Percentiles rank a stretch among this genome's conserved stretches.
Conservation (phyloP, 1,139 yeast species). For the Spencermartinsiella ligniputridi region DNA sequence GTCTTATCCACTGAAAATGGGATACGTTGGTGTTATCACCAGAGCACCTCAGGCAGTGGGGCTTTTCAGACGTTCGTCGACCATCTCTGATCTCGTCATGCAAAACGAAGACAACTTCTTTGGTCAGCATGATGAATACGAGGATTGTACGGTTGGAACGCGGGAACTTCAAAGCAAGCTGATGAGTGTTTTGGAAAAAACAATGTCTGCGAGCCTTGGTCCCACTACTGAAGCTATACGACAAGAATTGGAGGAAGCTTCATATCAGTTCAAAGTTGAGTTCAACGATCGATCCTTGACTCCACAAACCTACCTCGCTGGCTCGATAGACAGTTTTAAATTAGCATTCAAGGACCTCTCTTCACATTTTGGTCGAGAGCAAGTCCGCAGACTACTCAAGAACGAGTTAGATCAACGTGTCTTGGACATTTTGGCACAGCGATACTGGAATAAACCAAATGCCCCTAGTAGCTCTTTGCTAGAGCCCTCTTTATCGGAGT, state of each 20-base stretch:
- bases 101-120: conserved; percentile 42
- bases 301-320: conserved; percentile 90
- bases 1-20: conserved; percentile 88
- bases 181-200: conserved; percentile 79
- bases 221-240: conserved; percentile 86
- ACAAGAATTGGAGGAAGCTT: conserved; percentile 88
- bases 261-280: conserved; percentile 92
- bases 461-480: conserved; percentile 8
- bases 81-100: conserved; percentile 34
- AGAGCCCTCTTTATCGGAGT: conserved; percentile 53
- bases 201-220: conserved; percentile 84
- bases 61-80: conserved; percentile 28
- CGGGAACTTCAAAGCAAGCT: conserved; percentile 70
- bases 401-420: conserved; percentile 86
- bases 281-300: conserved; percentile 92
- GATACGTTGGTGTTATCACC: conserved; percentile 95
- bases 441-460: conserved; percentile 81
- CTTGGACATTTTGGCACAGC: conserved; percentile 76
- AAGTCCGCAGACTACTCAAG: conserved; percentile 71
- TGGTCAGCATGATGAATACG: conserved; percentile 59
- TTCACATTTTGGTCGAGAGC: conserved; percentile 75
- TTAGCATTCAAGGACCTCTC: conserved; percentile 84
- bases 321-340: conserved; percentile 82
- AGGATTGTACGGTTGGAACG: conserved; percentile 71
- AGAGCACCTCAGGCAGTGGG: conserved; percentile 53